Evolutionary conservation across 2,329 filamentous ascomycete genomes (phyloP).

Genomic region (Cercospora janseana): DNA sequence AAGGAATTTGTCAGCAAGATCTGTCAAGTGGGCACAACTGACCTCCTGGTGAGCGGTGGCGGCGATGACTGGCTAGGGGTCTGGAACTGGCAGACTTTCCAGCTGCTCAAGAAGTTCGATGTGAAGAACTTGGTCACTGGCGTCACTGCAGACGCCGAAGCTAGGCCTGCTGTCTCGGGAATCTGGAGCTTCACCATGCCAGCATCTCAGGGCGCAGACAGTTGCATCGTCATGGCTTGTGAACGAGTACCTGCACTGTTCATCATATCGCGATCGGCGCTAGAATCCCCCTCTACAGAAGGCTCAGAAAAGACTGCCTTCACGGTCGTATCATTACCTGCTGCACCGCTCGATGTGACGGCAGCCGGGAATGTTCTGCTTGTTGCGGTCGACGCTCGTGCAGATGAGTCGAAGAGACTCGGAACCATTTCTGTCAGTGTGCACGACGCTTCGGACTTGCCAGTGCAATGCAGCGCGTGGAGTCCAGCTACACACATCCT

Average conservation of each 20-base stretch:
- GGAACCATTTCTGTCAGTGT: constrained; percentile 1
- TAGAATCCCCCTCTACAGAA: constrained; percentile 1
- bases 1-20: constrained; percentile 78
- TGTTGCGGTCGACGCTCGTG: constrained; percentile 16
- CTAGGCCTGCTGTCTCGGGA: constrained; percentile 50
- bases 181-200: constrained; percentile 45
- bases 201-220: constrained; percentile 12
- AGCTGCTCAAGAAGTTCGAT: constrained; percentile 55
- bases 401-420: constrained; percentile 7
- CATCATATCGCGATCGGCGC: constrained; percentile 33
- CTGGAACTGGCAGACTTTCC: constrained; percentile 73
- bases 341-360: constrained; percentile 18
- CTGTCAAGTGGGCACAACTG: constrained; percentile 58
- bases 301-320: not conserved
- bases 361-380: constrained; percentile 8
- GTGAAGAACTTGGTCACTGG: constrained; percentile 37
- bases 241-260: constrained; percentile 61
- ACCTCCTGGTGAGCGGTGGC: constrained; percentile 78
- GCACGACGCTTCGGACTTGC: constrained; percentile 3
- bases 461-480: constrained; percentile 7
- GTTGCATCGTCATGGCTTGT: constrained; percentile 41
- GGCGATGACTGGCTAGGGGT: constrained; percentile 76
- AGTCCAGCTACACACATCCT: constrained; percentile 5
- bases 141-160: constrained; percentile 1
- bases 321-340: not conserved